Conservation (phyloP, 768 basidiomycete genomes). For the Tephrocybe rancida region DNA sequence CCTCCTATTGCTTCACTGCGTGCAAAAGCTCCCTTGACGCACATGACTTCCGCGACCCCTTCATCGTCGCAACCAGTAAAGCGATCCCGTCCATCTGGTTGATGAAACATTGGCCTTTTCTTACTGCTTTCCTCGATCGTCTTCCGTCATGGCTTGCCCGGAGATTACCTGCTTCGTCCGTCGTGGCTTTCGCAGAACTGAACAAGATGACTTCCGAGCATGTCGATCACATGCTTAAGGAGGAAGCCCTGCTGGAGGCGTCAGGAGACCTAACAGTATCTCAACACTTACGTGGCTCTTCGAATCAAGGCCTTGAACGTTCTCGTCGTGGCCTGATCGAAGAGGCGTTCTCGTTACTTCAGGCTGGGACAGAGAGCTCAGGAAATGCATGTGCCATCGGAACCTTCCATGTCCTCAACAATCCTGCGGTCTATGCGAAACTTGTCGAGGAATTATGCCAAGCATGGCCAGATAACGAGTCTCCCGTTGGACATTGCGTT, state of each 20-base stretch:
- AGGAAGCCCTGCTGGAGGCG: conserved; percentile 10
- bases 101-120: conserved; percentile 32
- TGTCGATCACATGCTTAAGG: conserved; percentile 16
- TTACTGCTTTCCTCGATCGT: conserved; percentile 12
- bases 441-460: conserved; percentile 34
- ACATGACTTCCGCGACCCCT: conserved; percentile 34
- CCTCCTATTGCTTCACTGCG: conserved; percentile 41
- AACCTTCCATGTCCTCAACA: conserved; percentile 37
- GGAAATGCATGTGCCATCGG: conserved; percentile 40
- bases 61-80: conserved; percentile 32
- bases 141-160: conserved; percentile 17
- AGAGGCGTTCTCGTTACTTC: conserved; percentile 38
- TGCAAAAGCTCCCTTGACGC: conserved; percentile 31
- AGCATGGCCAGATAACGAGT: conserved; percentile 36
- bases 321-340: conserved; percentile 25
- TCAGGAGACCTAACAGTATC: conserved; percentile 22
- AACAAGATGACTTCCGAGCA: conserved; percentile 11
- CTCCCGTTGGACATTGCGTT: conserved; percentile 22
- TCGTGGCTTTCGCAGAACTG: conserved; percentile 14
- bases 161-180: conserved; percentile 3
- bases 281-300: conserved; percentile 19
- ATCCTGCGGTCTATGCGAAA: conserved; percentile 24
- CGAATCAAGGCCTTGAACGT: conserved; percentile 2
- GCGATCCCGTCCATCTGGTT: conserved; percentile 32
- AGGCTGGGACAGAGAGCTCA: conserved; percentile 40